Base-by-base conservation (phyloP, 345 rosid genomes). In the Euphorbia lathyris region DNA sequence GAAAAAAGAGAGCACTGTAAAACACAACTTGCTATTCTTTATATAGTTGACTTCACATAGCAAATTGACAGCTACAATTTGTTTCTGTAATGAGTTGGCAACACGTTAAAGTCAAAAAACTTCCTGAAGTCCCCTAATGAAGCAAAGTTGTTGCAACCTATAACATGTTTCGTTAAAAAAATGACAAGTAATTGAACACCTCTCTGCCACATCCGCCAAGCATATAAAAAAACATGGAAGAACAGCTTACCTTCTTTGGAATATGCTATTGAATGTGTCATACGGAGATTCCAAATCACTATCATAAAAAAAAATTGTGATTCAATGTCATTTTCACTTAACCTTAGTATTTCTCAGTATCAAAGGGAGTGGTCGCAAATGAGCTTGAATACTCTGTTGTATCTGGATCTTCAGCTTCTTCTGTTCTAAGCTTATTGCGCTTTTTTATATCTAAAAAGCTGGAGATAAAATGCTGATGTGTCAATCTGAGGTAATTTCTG, bases 331-430 rank as follows among this genome's bases (percentile, higher is more conserved):
- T 90, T 87, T 67, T 90, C 98, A 68, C 86, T 82, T 56, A 83
- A 48, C 65, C 79, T 17, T 81, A 78, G 62, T 72, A 79, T 70
- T 74, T 82, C 69, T 77, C 85, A 6, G 75, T 67, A 68, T 84
- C 87, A 27, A 94, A 86, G n/a, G 66, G 60, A 65, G 87, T 86
- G 78, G 88, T 76, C 1, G 89, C 92, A 82, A 93, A 93, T 50
- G 97, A 90, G 80, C 97, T 93, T 66, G 97, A 90, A 78, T 77
- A 85, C 68, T 93, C 97, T 26, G 97, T 90, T 14, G 88, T 96
- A 80, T 89, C 83, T n/a, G 93, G 96, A 45, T 89, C 97, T 32
- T 80, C 82, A 69, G 72, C 79, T 51, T 72, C 61, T 56, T 79
- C 60, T 38, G 63, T 20, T 68, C 14, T 63, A 9, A 10, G 25